A percentile compares a stretch with the other conserved stretches of the same genome.
Conservation (phyloP, 768 basidiomycete species). For the Gloeostereum incarnatum region DNA sequence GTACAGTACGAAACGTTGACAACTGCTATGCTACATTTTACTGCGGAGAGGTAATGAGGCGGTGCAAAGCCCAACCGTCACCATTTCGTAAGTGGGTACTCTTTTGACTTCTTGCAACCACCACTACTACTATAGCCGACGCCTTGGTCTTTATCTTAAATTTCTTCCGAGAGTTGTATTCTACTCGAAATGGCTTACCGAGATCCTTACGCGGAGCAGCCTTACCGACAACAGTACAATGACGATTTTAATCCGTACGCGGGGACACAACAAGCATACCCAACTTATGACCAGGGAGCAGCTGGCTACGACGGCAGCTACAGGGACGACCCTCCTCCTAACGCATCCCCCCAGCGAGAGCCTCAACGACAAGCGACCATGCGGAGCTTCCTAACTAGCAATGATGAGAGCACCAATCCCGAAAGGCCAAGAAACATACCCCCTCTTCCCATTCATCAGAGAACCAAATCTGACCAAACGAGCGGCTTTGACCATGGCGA, state of each 20-base stretch:
- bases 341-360: conserved; percentile 17
- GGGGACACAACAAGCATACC: conserved; percentile 29
- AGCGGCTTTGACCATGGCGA: conserved; percentile 32
- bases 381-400: conserved; percentile 5
- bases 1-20: too few species aligned
- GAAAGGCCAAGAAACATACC: not conserved
- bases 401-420: not conserved
- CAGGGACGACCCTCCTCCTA: conserved; percentile 23
- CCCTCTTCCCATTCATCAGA: not conserved
- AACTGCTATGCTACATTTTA: too few species aligned
- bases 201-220: conserved; percentile 39
- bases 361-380: conserved; percentile 12
- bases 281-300: conserved; percentile 43
- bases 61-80: too few species aligned
- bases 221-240: conserved; percentile 11
- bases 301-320: conserved; percentile 23
- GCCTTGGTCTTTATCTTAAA: too few species aligned
- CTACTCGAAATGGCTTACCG: conserved; percentile 43
- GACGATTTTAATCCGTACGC: conserved; percentile 38
- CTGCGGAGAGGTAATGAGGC: too few species aligned
- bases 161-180: too few species aligned
- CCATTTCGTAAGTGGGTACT: too few species aligned
- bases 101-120: too few species aligned
- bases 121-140: too few species aligned
- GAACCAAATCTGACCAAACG: conserved; percentile 17